phyloP scores from a whole-genome alignment of 2,329 filamentous ascomycete genomes.

The Pseudogymnoascus sp. region DNA sequence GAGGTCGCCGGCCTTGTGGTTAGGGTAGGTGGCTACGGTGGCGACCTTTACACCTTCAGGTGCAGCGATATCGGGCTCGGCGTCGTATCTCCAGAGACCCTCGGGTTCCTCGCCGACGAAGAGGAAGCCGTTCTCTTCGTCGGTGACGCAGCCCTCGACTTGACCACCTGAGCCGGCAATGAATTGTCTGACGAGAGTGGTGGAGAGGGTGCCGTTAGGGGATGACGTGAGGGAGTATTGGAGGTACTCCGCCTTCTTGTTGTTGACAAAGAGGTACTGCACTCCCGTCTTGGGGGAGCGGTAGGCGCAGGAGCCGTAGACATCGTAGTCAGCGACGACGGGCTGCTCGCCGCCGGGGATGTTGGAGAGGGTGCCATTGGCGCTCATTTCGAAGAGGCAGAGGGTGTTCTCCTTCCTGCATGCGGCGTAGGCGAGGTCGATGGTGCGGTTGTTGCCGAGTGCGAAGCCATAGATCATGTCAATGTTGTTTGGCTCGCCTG shows the following conservation, averaged over 20 bases:
- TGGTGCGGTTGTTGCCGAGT: conserved; percentile 31
- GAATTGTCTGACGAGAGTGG: conserved; percentile 42
- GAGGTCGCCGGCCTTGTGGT: conserved; percentile 33
- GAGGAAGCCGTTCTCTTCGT: conserved; percentile 42
- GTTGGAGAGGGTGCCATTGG: conserved; percentile 35
- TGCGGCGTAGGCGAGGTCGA: conserved; percentile 43
- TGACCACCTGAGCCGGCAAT: conserved; percentile 43
- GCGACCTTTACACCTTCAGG: conserved; percentile 30
- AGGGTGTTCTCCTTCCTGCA: conserved; percentile 44
- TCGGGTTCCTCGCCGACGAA: conserved; percentile 45
- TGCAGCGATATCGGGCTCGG: conserved; percentile 37
- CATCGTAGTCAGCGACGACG: conserved; percentile 36
- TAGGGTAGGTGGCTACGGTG: conserved; percentile 29
- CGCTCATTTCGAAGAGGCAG: conserved; percentile 42
- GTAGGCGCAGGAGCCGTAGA: conserved; percentile 47
- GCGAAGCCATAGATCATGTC: conserved; percentile 44
- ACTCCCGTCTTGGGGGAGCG: conserved; percentile 38
- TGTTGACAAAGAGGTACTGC: conserved; percentile 47
- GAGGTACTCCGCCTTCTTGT: conserved; percentile 44
- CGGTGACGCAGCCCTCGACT: conserved; percentile 45
- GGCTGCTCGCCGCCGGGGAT: conserved; percentile 41
- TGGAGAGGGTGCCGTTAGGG: conserved; percentile 34
- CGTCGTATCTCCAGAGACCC: conserved; percentile 44
- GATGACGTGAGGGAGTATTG: conserved; percentile 42
- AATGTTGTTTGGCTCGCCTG: conserved; percentile 45